Base-by-base conservation (phyloP, 2,329 filamentous ascomycete genomes). In the Pseudopyricularia javanii region DNA sequence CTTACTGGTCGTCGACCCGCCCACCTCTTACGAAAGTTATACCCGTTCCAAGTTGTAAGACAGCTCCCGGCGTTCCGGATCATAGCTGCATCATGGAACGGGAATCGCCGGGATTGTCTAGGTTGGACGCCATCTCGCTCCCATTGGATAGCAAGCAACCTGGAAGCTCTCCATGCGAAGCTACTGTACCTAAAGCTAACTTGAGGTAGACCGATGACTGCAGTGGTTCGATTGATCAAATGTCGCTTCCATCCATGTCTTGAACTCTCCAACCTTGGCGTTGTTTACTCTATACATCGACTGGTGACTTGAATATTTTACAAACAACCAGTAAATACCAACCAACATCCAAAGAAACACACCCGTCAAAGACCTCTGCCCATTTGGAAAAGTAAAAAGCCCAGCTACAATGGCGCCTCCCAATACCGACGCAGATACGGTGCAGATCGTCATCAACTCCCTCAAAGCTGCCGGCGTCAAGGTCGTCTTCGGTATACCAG, bases 401-500 rank as follows among this genome's bases (percentile, higher is more conserved):
- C n/a, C 28, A 30, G 3, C 20, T 6, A 20, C 5, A 24, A 45
- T 45, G 40, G 40, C 40, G 3, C 9, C 40, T 12, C 14, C n/a
- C 6, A 12, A 45, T 7, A 26, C 32, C 2, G 45, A 52, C 3
- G 54, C 53, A 20, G 62, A 64, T 51, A 64, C 62, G 3, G 60
- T 62, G 30, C 55, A 64, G 52, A 54, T 64, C 49, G 59, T 63
- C 28, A 59, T 63, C 49, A 60, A 63, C 55, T 63, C 62, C 4
- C 62, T 64, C 12, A 37, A 60, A 28, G 60, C 60, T 4, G 72
- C 72, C 8, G 70, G 70, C 4, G 71, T 74, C 32, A 66, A 66
- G 48, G 61, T 70, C 28, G 70, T 74, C 50, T 74, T 74, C 53
- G 72, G 72, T 9, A 71, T 74, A 8, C 72, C 72, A 1, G 70